phyloP scores from a whole-genome alignment of 495 filamentous ascomycete species.

The Aspergillus avenaceus region DNA sequence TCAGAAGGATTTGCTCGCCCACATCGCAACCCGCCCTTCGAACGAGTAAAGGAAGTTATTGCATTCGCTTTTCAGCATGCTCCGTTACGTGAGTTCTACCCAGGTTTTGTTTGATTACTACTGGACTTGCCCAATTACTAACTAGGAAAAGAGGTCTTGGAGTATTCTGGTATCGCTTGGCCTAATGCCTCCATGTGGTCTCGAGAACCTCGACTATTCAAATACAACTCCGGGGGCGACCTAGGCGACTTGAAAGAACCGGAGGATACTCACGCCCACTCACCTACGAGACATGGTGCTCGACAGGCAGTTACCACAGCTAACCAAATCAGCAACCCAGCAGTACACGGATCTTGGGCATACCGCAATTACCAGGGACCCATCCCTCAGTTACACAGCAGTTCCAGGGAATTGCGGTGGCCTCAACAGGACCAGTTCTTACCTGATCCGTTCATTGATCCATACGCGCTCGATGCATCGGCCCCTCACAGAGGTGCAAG shows the following conservation, averaged over 20 bases:
- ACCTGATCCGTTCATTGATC: constrained; percentile 37
- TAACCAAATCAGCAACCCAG: constrained; percentile 18
- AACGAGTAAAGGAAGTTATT: constrained; percentile 68
- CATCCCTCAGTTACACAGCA: constrained; percentile 13
- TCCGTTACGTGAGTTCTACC: constrained; percentile 67
- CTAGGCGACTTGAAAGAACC: constrained; percentile 22
- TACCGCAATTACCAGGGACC: constrained; percentile 17
- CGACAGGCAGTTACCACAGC: constrained; percentile 8
- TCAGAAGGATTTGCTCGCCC: constrained; percentile 63
- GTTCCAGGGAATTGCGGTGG: constrained; percentile 17
- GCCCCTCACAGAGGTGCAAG: constrained; percentile 33
- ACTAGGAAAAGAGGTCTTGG: constrained; percentile 60
- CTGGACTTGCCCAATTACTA: constrained; percentile 1
- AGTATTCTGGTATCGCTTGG: constrained; percentile 75
- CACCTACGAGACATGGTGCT: constrained; percentile 36
- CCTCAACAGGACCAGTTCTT: constrained; percentile 17
- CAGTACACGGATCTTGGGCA: constrained; percentile 23
- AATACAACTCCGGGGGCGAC: constrained; percentile 24
- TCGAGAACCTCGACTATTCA: constrained; percentile 38
- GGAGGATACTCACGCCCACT: constrained; percentile 47
- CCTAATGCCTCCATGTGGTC: constrained; percentile 73
- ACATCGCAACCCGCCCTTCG: constrained; percentile 51
- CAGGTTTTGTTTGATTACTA: not conserved
- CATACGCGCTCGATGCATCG: constrained; percentile 26
- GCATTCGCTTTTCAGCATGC: constrained; percentile 86